phyloP scores from a whole-genome alignment of 345 rosid genomes.

The Brassica incana region DNA sequence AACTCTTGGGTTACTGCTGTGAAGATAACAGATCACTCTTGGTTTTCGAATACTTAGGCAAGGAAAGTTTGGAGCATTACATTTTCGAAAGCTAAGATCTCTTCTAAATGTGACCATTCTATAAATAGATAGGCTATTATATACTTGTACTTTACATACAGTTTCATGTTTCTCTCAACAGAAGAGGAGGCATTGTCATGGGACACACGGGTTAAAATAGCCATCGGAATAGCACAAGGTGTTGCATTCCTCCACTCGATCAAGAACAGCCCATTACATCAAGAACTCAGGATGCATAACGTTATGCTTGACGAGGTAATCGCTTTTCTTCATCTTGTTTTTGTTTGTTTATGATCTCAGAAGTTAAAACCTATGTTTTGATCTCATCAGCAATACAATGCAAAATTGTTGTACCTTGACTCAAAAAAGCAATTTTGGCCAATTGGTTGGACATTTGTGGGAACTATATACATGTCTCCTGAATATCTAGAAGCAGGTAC shows the following conservation, averaged over 20 bases:
- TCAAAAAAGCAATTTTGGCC: neutral
- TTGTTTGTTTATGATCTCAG: neutral
- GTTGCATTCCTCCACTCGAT: slow-evolving; percentile 17
- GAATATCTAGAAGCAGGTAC: neutral
- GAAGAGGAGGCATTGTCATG: slow-evolving; percentile 14
- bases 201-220: slow-evolving; percentile 21
- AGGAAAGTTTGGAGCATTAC: neutral
- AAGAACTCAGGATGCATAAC: slow-evolving; percentile 12
- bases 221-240: slow-evolving; percentile 13
- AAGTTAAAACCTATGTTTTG: slow-evolving; percentile 1
- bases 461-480: neutral
- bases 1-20: slow-evolving; percentile 12
- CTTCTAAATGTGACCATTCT: neutral
- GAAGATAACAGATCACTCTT: slow-evolving; percentile 7
- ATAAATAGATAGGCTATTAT: too few species aligned
- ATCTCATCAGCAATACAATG: slow-evolving; percentile 24
- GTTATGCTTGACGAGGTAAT: slow-evolving; percentile 27
- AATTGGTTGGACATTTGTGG: neutral
- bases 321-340: neutral
- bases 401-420: slow-evolving; percentile 12
- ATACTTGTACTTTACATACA: neutral
- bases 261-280: neutral
- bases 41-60: slow-evolving; percentile 10
- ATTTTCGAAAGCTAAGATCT: slow-evolving; percentile 15
- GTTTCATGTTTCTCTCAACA: neutral